These are phyloP conservation scores for Penicillium sp. DNA, from an alignment of 2,329 filamentous ascomycete species.

Conservation along the genomic window DNA sequence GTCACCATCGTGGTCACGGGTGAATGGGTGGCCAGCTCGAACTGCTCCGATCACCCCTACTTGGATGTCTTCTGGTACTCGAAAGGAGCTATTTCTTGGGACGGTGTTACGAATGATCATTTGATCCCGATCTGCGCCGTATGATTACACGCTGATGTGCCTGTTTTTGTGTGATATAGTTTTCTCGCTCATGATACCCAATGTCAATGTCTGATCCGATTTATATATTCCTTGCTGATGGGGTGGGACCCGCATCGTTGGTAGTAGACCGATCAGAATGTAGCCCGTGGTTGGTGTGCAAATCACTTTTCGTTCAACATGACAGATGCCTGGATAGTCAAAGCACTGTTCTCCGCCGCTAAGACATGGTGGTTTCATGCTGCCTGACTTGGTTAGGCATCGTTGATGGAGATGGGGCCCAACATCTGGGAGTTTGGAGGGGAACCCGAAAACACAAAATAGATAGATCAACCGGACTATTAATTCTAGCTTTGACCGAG, in stretches of 20 bases:
- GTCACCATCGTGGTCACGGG: slow-evolving; percentile 28
- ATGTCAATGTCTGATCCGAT: slow-evolving; percentile 5
- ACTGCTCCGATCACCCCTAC: slow-evolving; percentile 7
- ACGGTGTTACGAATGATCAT: slow-evolving; percentile 5
- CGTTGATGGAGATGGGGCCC: background rate
- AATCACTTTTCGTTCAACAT: background rate
- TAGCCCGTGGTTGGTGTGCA: background rate
- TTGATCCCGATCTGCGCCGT: slow-evolving; percentile 13
- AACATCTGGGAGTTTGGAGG: background rate
- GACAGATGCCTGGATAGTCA: no score
- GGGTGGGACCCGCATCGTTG: background rate
- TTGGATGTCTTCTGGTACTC: slow-evolving; percentile 17
- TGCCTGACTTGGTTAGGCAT: slow-evolving; percentile 7
- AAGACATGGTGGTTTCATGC: background rate
- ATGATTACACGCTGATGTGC: slow-evolving; percentile 1
- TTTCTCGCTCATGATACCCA: slow-evolving; percentile 17
- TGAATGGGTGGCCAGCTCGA: background rate
- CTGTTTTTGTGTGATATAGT: background rate
- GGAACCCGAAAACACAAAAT: background rate
- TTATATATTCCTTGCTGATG: background rate
- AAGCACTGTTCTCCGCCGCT: background rate
- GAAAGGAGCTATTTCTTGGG: background rate
- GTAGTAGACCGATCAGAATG: background rate
- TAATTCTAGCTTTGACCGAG: background rate
- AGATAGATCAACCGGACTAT: background rate